Evolutionary conservation across 176 grass and related monocot species (phyloP).

Genomic region (Oryza meyeriana): DNA sequence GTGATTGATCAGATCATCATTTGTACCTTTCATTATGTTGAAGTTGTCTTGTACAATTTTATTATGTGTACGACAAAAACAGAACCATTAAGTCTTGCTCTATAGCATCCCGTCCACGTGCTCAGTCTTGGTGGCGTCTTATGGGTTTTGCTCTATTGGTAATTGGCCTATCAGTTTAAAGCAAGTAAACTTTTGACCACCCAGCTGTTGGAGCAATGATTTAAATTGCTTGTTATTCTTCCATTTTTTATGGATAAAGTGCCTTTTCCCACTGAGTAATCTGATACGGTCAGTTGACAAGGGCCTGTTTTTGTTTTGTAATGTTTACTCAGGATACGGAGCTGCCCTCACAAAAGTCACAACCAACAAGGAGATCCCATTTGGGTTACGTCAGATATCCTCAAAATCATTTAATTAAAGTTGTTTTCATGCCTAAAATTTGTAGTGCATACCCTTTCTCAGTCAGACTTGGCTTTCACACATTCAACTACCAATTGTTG

Average conservation of each 20-base stretch:
- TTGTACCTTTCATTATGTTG: background rate
- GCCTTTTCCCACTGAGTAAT: background rate
- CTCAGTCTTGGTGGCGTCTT: background rate
- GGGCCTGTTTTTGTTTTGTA: slow-evolving; percentile 12
- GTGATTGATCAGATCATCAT: background rate
- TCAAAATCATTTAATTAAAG: slow-evolving; percentile 10
- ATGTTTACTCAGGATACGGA: slow-evolving; percentile 67
- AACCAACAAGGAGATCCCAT: slow-evolving; percentile 75
- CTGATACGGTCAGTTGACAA: slow-evolving; percentile 2
- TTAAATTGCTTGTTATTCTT: background rate
- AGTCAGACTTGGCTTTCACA: background rate
- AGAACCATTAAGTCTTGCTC: background rate
- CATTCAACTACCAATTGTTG: background rate
- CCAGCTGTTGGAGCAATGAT: background rate
- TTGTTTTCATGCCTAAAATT: background rate
- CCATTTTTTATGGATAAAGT: background rate
- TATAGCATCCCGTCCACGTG: background rate
- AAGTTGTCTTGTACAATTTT: background rate
- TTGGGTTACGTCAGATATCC: slow-evolving; percentile 98
- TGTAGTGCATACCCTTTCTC: background rate
- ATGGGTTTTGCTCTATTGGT: background rate
- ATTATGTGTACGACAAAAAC: background rate
- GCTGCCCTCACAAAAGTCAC: slow-evolving; percentile 82
- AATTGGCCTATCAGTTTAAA: background rate
- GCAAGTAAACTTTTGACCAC: background rate